Conservation (phyloP, 176 grass and related monocot genomes). For the Triticum aestivum region IWGSC_CS_RefSeq_v2.1 NC_057801.1:795928052-795928551, state of each 20-base stretch:
- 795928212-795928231: constrained; percentile 83
- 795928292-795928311: constrained; percentile 78
- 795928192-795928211: constrained; percentile 18
- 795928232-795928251: constrained; percentile 88
- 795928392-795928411: neutral
- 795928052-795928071: constrained; percentile 92
- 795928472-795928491: constrained; percentile 2
- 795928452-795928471: neutral
- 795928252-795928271: constrained; percentile 95
- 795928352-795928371: constrained; percentile 1
- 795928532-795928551: neutral
- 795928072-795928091: constrained; percentile 56
- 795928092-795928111: constrained; percentile 56
- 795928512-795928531: neutral
- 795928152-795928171: neutral
- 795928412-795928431: neutral
- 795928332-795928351: constrained; percentile 92
- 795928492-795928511: neutral
- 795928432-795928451: neutral
- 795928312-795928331: constrained; percentile 65
- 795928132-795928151: constrained; percentile 11
- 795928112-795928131: constrained; percentile 63
- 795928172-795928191: neutral
- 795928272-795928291: constrained; percentile 65
- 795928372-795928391: neutral